phyloP scores from a whole-genome alignment of 1,284 basidiomycete genomes.

The Moniliophthora roreri region DNA sequence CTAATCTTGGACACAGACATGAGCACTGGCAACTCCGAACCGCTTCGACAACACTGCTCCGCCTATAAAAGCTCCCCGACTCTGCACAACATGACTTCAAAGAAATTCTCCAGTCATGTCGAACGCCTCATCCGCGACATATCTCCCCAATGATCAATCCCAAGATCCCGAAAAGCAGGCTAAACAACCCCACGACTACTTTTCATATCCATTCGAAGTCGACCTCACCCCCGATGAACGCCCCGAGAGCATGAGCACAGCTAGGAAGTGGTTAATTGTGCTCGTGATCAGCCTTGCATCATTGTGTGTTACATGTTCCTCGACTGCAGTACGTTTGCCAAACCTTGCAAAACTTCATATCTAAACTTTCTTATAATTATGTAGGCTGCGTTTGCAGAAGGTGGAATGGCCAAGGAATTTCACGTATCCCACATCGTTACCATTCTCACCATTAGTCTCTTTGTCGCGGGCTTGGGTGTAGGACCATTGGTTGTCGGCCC shows the following conservation, averaged over 20 bases:
- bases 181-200: no score
- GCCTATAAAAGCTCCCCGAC: no score
- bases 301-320: slow-evolving; percentile 69
- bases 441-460: slow-evolving; percentile 71
- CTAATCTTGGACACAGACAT: no score
- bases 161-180: no score
- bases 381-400: slow-evolving; percentile 69
- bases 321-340: slow-evolving; percentile 56
- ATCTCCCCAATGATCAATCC: no score
- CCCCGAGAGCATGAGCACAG: slow-evolving; percentile 45
- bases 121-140: no score
- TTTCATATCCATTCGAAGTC: not conserved
- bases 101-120: no score
- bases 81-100: no score
- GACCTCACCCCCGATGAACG: slow-evolving; percentile 34
- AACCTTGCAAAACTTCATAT: no score
- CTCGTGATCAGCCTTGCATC: slow-evolving; percentile 52
- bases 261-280: slow-evolving; percentile 58
- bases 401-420: slow-evolving; percentile 58
- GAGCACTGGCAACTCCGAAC: no score
- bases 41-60: no score
- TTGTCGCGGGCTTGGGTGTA: slow-evolving; percentile 48
- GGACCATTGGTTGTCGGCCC: slow-evolving; percentile 60
- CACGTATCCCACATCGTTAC: slow-evolving; percentile 62
- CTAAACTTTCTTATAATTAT: not conserved